Evolutionary conservation across 2,329 filamentous ascomycete genomes (phyloP).

Genomic region (Dactylonectria estremocensis): DNA sequence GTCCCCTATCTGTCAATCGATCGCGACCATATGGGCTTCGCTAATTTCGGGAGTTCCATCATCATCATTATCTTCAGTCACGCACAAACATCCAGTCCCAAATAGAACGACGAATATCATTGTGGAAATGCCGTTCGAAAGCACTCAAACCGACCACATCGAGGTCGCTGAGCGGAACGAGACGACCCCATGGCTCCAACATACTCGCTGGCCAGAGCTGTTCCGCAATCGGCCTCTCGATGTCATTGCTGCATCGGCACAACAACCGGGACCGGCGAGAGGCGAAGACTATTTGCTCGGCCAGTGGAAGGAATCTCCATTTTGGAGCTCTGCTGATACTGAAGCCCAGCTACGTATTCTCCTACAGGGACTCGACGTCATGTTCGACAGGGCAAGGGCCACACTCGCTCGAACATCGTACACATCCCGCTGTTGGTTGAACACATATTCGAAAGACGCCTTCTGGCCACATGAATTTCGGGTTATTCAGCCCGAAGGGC

Average conservation of each 20-base stretch:
- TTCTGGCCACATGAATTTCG: conserved; percentile 20
- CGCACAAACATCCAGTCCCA: not conserved
- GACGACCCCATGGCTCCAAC: conserved; percentile 4
- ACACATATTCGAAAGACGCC: no score
- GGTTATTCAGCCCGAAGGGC: no score
- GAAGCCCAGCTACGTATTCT: conserved; percentile 3
- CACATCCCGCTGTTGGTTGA: conserved; percentile 19
- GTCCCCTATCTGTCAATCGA: no score
- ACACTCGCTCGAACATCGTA: conserved; percentile 4
- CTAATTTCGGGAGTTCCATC: no score
- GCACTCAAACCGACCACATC: not conserved
- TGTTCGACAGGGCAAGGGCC: not conserved
- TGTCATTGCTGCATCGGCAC: conserved; percentile 1
- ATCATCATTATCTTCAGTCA: no score
- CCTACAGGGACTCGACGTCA: not conserved
- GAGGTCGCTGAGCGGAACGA: not conserved
- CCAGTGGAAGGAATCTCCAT: not conserved
- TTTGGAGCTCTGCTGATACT: conserved; percentile 1
- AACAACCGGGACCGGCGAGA: not conserved
- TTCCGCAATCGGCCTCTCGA: conserved; percentile 4
- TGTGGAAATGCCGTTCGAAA: not conserved
- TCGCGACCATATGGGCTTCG: no score
- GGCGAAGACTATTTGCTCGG: not conserved
- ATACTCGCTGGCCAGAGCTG: conserved; percentile 4
- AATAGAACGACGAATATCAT: not conserved